Conservation (phyloP, 2,329 filamentous ascomycete genomes). For the Colletotrichum abscissum region DNA sequence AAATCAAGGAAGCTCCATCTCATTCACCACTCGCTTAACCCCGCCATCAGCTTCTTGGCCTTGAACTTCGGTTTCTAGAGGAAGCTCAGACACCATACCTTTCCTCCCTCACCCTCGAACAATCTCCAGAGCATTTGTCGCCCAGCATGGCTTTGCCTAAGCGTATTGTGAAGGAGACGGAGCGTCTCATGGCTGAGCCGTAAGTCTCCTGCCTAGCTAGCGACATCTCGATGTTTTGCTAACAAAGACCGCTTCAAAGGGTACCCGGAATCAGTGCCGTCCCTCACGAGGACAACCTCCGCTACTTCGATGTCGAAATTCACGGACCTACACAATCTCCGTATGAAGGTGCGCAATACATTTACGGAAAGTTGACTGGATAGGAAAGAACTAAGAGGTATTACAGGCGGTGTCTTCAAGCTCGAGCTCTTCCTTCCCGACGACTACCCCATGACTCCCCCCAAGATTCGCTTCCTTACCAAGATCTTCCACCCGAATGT, state of each 20-base stretch:
- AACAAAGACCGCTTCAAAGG: slow-evolving; percentile 56
- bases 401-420: slow-evolving; percentile 84
- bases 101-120: background rate
- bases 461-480: slow-evolving; percentile 97
- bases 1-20: background rate
- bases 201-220: slow-evolving; percentile 59
- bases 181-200: slow-evolving; percentile 96
- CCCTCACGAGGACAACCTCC: slow-evolving; percentile 95
- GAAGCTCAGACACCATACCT: background rate
- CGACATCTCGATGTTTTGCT: slow-evolving; percentile 8
- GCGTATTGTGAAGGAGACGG: slow-evolving; percentile 98
- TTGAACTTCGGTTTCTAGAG: background rate
- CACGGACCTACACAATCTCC: slow-evolving; percentile 92
- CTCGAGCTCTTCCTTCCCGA: slow-evolving; percentile 97
- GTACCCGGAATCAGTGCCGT: slow-evolving; percentile 96
- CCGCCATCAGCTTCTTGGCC: slow-evolving; percentile 15
- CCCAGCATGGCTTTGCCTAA: slow-evolving; percentile 82
- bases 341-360: slow-evolving; percentile 79
- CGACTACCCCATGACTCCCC: slow-evolving; percentile 99
- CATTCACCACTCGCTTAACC: slow-evolving; percentile 27
- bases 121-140: background rate
- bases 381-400: background rate
- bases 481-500: slow-evolving; percentile 99
- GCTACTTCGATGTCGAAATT: slow-evolving; percentile 98
- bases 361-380: background rate